Base-by-base conservation (phyloP, 2,329 filamentous ascomycete species). In the Chalaropsis ovoidea region DNA sequence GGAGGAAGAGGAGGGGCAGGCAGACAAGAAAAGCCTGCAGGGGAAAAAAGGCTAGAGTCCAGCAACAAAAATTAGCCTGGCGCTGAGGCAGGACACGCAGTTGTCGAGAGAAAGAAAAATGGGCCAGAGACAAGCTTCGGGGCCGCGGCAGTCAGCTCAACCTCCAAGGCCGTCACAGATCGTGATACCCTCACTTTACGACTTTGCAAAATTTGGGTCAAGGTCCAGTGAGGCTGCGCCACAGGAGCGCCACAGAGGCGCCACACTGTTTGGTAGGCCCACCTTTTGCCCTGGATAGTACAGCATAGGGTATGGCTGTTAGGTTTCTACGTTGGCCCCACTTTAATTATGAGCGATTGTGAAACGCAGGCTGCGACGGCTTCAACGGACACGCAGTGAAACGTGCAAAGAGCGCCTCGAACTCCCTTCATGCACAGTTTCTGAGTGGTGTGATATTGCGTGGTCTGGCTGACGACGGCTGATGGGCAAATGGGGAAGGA, bases 191-290 rank as follows among this genome's bases (percentile, higher is more conserved):
- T 42, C 42, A 24, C 17, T 43, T 22, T n/a, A 27, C 56, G 43
- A 41, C 24, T 43, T 19, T 41, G 64, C 42, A 65, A 62, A 62
- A 62, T 62, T 62, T 62, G 42, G 61, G 61, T 42, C 42, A 39
- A 47, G 24, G 61, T 47, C 17, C 43, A 10, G 3, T 49, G 61
- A 62, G 61, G 61, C 61, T 62, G 61, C 42, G 61, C 61, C 42
- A 62, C 42, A 62, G 1, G 1, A 60, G 39, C 56, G 42, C 42
- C 17, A 62, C 56, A 41, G 5, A 6, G 1, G 19, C 42, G n/a
- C 27, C 39, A 61, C 39, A 62, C 5, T 47, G 19, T 19, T 15
- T 19, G 2, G 7, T 31, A 15, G 24, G 3, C 6, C 54, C 54
- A 35, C 13, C n/a, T 39, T 56, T 39, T 35, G 2, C 3, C 13